phyloP scores from a whole-genome alignment of 352 stramenopile genomes.

The Phytophthora idaei region DNA sequence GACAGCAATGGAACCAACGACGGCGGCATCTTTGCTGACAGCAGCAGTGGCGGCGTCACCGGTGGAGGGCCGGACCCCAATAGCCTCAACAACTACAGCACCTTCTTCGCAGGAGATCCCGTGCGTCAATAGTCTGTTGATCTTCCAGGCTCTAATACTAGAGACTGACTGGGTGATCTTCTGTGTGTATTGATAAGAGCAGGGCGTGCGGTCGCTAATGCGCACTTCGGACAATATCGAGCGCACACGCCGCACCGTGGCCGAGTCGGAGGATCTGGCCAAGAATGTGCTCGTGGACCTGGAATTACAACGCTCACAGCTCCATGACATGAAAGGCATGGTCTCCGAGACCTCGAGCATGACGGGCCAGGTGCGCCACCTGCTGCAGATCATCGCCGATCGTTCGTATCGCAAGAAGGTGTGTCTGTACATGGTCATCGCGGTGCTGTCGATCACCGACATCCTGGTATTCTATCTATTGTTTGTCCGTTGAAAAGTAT shows the following conservation, averaged over 20 bases:
- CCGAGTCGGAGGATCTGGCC: conserved; percentile 70
- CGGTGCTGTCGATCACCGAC: conserved; percentile 69
- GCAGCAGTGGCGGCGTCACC: conserved; percentile 34
- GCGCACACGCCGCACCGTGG: conserved; percentile 60
- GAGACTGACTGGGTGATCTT: neutral
- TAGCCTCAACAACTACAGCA: conserved; percentile 75
- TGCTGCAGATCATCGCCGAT: conserved; percentile 78
- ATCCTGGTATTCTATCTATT: conserved; percentile 86
- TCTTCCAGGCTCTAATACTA: neutral
- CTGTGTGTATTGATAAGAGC: neutral
- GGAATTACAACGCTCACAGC: conserved; percentile 77
- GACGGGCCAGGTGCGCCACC: conserved; percentile 64
- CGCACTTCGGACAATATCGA: conserved; percentile 80
- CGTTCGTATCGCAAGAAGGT: conserved; percentile 74
- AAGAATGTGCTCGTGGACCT: conserved; percentile 80
- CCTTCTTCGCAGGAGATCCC: conserved; percentile 60
- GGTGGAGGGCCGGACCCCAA: conserved; percentile 32
- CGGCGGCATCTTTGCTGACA: conserved; percentile 35
- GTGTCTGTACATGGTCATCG: conserved; percentile 73
- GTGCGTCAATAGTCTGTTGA: conserved; percentile 34
- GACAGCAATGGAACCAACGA: conserved; percentile 39
- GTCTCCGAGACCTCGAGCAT: conserved; percentile 71
- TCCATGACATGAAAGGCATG: conserved; percentile 85
- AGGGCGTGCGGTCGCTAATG: conserved; percentile 72
- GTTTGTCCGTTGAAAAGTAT: conserved; percentile 61